Base-by-base conservation (phyloP, 805 yeast species). In the Yamadazyma paraphyllophila region DNA sequence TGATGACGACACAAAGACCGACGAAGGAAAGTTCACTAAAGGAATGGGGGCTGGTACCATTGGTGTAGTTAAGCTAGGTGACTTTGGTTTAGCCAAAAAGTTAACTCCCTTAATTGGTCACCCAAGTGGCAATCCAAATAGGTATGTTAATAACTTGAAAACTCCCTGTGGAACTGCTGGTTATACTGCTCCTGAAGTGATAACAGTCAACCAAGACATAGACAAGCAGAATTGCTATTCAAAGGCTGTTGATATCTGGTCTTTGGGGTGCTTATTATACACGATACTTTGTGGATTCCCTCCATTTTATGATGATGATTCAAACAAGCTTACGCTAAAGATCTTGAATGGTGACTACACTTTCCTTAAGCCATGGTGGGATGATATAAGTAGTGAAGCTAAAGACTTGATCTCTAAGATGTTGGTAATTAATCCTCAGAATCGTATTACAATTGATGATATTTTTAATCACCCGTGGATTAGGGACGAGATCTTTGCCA, bases 291-390 rank as follows among this genome's bases (percentile, higher is more conserved):
- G 87, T 61, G 89, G 89, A 0, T 83, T 83, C 57, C 88, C 89
- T 0, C 89, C 89, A 12, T 83, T 83, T 58, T 83, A 81, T 59
- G 92, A 88, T 54, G 86, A 83, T 49, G 83, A 85, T 56, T 74
- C 81, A 2, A 73, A 73, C 50, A 73, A 71, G 41, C 68, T 87
- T 38, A 82, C 90, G 3, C 74, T 75, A 44, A 87, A 86, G 60
- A 88, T 85, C 27, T 72, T 85, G 10, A 73, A 72, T 39, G 95
- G 94, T 30, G 83, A 85, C 46, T 87, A 77, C 62, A 77, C 80
- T n/a, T 87, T 85, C 60, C 68, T 87, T 43, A 68, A 77, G 48
- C 96, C 96, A 1, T 87, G 96, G 96, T 87, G 94, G 88, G 94
- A 86, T 63, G 95, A 87, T 60, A 83, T 87, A 30, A 75, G 84